Conservation (phyloP, 2,329 filamentous ascomycete genomes). For the Ceratocystis variospora region DNA sequence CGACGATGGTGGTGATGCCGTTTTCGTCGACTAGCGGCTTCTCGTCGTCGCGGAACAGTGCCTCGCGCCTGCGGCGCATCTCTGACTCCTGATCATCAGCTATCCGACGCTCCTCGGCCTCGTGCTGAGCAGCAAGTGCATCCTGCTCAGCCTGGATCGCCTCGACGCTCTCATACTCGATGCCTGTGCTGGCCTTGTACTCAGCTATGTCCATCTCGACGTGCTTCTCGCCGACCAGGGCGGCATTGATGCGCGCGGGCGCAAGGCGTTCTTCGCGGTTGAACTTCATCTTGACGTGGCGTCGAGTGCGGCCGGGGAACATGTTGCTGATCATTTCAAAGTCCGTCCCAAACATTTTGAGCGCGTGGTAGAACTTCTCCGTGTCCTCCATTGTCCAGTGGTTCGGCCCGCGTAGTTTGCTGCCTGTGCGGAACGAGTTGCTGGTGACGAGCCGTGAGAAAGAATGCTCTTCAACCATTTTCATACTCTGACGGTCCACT, state of each 20-base stretch:
- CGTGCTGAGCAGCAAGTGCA: constrained; percentile 33
- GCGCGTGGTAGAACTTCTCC: constrained; percentile 59
- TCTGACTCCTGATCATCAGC: constrained; percentile 36
- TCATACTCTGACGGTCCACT: constrained; percentile 38
- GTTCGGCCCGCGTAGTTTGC: constrained; percentile 50
- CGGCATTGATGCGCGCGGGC: constrained; percentile 48
- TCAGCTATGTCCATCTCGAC: constrained; percentile 46
- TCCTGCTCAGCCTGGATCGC: constrained; percentile 43
- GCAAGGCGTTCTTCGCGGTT: constrained; percentile 61
- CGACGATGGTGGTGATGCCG: not conserved
- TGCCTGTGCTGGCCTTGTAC: constrained; percentile 41
- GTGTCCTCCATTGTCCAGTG: constrained; percentile 60
- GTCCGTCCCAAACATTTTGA: constrained; percentile 68
- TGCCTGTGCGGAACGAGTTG: constrained; percentile 47
- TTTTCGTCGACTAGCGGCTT: not conserved
- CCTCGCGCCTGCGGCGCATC: constrained; percentile 35
- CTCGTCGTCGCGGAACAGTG: constrained; percentile 33
- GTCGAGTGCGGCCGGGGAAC: constrained; percentile 57
- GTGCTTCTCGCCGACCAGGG: constrained; percentile 47
- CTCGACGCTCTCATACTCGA: constrained; percentile 42
- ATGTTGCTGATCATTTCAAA: constrained; percentile 67
- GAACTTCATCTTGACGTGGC: constrained; percentile 71
- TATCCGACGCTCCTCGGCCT: constrained; percentile 31
- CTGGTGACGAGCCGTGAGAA: constrained; percentile 59
- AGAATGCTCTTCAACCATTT: constrained; percentile 63